Evolutionary conservation across 257 asterid genomes (phyloP), one percentile per base, ranked within the genome.

Genomic region (Nemophila menziesii): DNA sequence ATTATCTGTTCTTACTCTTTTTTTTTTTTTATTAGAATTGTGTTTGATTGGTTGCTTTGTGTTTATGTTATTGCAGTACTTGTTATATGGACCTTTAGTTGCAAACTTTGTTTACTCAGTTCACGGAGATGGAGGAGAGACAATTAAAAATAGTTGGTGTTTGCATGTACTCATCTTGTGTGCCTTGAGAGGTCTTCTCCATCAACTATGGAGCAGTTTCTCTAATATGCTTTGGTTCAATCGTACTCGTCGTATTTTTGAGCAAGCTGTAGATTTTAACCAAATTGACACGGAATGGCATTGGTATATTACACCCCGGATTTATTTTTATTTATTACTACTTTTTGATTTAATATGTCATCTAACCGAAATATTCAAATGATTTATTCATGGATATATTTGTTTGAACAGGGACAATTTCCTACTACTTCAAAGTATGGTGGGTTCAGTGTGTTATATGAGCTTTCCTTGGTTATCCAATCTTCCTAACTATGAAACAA

Each of bases 231-330:
- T 79, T 16, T 85, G 63, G 48, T 36, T 77, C 8, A 79, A 69
- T 41, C 80, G 82, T 7, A 55, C 62, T 15, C 67, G 67, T 11
- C 48, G 76, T 27, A 68, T 85, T 67, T 60, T 74, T 23, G 61
- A 74, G 16, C 50, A 57, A 10, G 99, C 96, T 46, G 34, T 77
- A 38, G 94, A 79, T 49, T 90, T 55, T 27, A 65, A 65, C 51
- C 99, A 90, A 44, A 90, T 85, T 29, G 93, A 90, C 46, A 66
- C 73, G 47, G 96, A 90, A 49, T 85, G 94, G 94, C 78, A 90
- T 55, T 90, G 99, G 99, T 90, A 71, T 27, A 41, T 11, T n/a
- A n/a, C 3, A 21, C 17, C 27, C 8, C 33, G 15, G 37, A 11
- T 20, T 16, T 46, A 16, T 14, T 11, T 7, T 15, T 5, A n/a